These are phyloP conservation scores for Cicer cuneatum DNA, from an alignment of 306 rosid genomes.

Conservation along the genomic window DNA sequence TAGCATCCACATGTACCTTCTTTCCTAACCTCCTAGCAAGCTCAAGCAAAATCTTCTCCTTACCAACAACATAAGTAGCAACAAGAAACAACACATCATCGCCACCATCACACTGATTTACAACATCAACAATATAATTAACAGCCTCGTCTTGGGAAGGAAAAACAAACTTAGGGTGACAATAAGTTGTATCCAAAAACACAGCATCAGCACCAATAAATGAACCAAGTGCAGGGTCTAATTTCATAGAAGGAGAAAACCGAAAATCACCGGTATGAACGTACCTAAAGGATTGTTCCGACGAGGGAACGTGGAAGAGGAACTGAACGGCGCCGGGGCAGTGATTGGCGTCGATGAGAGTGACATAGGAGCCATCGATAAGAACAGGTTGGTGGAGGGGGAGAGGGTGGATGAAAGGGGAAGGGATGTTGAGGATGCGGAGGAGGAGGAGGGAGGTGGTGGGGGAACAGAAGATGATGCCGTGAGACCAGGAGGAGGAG, in stretches of 20 bases:
- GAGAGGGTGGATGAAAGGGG: conserved; percentile 55
- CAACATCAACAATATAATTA: conserved; percentile 60
- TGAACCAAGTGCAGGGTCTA: conserved; percentile 47
- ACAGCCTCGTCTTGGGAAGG: conserved; percentile 79
- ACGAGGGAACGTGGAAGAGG: conserved; percentile 49
- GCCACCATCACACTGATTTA: conserved; percentile 52
- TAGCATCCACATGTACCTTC: conserved; percentile 73
- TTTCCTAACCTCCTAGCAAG: conserved; percentile 66
- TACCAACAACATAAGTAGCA: conserved; percentile 92
- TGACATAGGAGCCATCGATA: conserved; percentile 65
- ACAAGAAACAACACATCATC: conserved; percentile 74
- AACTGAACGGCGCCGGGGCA: conserved; percentile 93
- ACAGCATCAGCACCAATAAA: conserved; percentile 76
- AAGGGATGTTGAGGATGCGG: conserved; percentile 58
- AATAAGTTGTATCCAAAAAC: conserved; percentile 85
- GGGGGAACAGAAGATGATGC: conserved; percentile 75
- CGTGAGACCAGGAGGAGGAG: conserved; percentile 69
- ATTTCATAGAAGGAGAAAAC: conserved; percentile 57
- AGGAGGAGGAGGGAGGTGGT: conserved; percentile 64
- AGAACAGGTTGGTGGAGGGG: conserved; percentile 50
- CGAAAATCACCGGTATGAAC: conserved; percentile 94
- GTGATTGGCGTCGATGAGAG: conserved; percentile 81
- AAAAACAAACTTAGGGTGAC: conserved; percentile 78
- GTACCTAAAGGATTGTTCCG: conserved; percentile 46
- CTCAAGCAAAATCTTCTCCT: conserved; percentile 87